Base-by-base conservation (phyloP, 1,284 basidiomycete species). In the Phylloboletellus chloephorus region DNA sequence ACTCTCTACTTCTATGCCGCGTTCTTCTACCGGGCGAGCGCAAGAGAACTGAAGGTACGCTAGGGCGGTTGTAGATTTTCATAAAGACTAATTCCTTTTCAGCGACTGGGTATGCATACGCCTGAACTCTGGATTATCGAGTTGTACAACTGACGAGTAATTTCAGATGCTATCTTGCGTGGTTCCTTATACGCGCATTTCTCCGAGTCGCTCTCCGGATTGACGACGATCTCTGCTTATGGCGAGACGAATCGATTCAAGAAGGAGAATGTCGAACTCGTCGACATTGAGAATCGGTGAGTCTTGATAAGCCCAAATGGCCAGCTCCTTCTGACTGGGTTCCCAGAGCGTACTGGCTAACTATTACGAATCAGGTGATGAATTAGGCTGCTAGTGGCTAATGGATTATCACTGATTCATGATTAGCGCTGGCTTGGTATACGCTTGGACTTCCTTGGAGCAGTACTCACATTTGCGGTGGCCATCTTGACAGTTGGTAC, bases 171-270 rank as follows among this genome's bases (percentile, higher is more conserved):
- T 12, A 69, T 82, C 12, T 52, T 83, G 26, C 70, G 79, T 16
- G 74, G 74, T 1, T 72, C 78, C 2, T 67, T 90, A n/a, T 92
- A 93, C 57, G 80, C 87, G 6, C 88, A 92, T 63, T 90, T 93
- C 59, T 84, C 83, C 35, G 94, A 97, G 65, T 84, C 83, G n/a
- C 70, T 95, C 7, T 81, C 82, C 7, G 91, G 91, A 15, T 67
- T 94, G 31, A 74, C 85, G 1, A 94, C 90, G 2, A 90, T 94
- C 37, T 78, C 89, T n/a, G 88, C 89, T 0, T 95, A 93, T 49
- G 79, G 78, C 9, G 82, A 84, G 55, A 61, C 69, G 3, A 67
- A 75, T 4, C 73, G 86, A 20, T 95, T 97, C 71, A 63, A 75
- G 39, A 58, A 61, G 7, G 87, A 89, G 44, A 94, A 93, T 54